Percentiles rank a stretch among this genome's conserved stretches.
These are phyloP conservation scores for Kalmusia sp. DNA, from an alignment of 2,329 filamentous ascomycete species.

Conservation along the genomic window DNA sequence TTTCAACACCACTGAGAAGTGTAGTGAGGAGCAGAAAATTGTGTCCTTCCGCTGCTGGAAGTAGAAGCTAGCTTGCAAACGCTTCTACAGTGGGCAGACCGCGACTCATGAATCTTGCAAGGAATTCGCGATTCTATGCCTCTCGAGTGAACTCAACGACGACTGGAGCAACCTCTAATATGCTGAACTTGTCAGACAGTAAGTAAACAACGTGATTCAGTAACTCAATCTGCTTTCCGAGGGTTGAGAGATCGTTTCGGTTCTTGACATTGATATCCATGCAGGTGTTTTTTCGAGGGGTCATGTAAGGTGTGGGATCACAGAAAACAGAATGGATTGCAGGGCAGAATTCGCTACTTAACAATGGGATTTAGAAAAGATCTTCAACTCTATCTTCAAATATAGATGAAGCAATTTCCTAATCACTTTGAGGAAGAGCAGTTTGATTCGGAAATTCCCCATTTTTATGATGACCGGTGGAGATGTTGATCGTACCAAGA, in stretches of 20 bases:
- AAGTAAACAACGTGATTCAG: slow-evolving; percentile 4
- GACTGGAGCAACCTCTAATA: neutral
- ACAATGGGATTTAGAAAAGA: neutral
- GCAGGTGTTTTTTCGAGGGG: neutral
- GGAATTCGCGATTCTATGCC: neutral
- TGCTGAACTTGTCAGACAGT: neutral
- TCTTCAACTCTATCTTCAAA: neutral
- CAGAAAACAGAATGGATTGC: neutral
- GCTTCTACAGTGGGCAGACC: neutral
- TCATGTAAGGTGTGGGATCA: neutral
- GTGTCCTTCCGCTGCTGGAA: neutral
- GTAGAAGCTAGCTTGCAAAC: neutral
- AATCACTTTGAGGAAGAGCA: neutral
- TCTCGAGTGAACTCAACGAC: slow-evolving; percentile 1
- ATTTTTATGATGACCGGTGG: neutral
- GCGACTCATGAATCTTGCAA: neutral
- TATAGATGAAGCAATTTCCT: neutral
- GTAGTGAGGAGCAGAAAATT: neutral
- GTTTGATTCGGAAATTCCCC: neutral
- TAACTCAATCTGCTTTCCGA: neutral
- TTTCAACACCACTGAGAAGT: neutral
- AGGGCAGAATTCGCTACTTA: neutral
- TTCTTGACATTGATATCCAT: neutral
- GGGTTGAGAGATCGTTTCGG: neutral
- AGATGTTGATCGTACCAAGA: neutral